phyloP scores from a whole-genome alignment of 495 filamentous ascomycete species.

The Hypoxylon subgilvum region DNA sequence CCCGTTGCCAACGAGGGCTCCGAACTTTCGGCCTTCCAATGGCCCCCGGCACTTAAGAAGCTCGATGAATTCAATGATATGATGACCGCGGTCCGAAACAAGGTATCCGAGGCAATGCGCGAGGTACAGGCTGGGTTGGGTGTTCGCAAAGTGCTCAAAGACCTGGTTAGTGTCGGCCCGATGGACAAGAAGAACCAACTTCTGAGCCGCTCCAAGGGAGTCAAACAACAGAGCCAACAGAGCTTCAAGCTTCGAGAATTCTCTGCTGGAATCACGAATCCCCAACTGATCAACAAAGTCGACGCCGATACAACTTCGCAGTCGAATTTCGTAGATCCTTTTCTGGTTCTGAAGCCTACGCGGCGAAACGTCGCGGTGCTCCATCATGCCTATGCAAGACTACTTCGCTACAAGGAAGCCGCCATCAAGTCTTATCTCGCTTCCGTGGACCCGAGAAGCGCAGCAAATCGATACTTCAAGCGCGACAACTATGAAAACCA shows the following conservation, averaged over 20 bases:
- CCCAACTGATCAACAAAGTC: conserved; percentile 2
- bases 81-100: conserved; percentile 16
- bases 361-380: conserved; percentile 31
- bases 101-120: conserved; percentile 9
- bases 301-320: neutral
- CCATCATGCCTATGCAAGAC: conserved; percentile 22
- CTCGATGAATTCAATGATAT: conserved; percentile 18
- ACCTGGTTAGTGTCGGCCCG: conserved; percentile 8
- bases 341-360: conserved; percentile 19
- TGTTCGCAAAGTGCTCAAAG: neutral
- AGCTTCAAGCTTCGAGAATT: conserved; percentile 28
- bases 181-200: conserved; percentile 6
- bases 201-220: neutral
- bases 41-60: too few species aligned
- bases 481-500: conserved; percentile 32
- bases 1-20: neutral
- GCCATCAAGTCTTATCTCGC: conserved; percentile 21
- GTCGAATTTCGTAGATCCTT: neutral
- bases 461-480: conserved; percentile 12
- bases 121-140: conserved; percentile 9
- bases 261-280: neutral
- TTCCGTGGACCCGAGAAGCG: neutral
- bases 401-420: conserved; percentile 19
- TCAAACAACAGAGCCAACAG: conserved; percentile 3
- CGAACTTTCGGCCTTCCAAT: conserved; percentile 1